Percentiles rank a stretch among this genome's conserved stretches.
phyloP scores from a whole-genome alignment of 2,329 filamentous ascomycete species.

The Phialemonium atrogriseum region DNA sequence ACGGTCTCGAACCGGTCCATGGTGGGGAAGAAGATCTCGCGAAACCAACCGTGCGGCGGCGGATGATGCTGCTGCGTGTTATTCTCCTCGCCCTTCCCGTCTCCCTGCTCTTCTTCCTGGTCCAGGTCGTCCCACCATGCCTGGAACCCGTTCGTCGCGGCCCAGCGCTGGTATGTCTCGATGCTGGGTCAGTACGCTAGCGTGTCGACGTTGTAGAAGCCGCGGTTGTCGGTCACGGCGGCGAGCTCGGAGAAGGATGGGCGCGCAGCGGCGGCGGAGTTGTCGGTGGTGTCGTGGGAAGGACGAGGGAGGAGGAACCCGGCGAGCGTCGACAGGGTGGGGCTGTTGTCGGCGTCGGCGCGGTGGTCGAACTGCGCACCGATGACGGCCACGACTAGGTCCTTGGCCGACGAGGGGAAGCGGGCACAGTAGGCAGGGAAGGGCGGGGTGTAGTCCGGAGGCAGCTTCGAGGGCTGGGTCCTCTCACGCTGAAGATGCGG shows the following conservation, averaged over 20 bases:
- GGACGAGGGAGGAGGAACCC: too few species aligned
- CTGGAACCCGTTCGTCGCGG: slow-evolving; percentile 23
- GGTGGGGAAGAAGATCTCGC: slow-evolving; percentile 31
- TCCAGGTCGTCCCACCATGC: slow-evolving; percentile 27
- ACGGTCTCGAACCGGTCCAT: slow-evolving; percentile 35
- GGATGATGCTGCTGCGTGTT: too few species aligned
- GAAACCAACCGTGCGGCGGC: slow-evolving; percentile 34
- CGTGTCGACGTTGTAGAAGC: slow-evolving; percentile 24
- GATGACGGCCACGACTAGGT: slow-evolving; percentile 10
- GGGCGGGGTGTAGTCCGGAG: too few species aligned
- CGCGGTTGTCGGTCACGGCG: slow-evolving; percentile 21
- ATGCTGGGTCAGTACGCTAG: slow-evolving; percentile 29
- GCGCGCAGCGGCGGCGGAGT: slow-evolving; percentile 1
- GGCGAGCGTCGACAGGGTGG: slow-evolving; percentile 24
- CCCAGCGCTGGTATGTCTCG: slow-evolving; percentile 21
- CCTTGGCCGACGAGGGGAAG: too few species aligned
- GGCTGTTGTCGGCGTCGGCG: slow-evolving; percentile 8
- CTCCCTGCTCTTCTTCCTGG: slow-evolving; percentile 10
- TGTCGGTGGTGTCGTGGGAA: not conserved
- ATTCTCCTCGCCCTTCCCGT: too few species aligned
- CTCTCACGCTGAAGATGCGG: too few species aligned
- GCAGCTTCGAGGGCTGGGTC: too few species aligned
- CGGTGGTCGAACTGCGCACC: slow-evolving; percentile 7
- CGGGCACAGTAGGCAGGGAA: too few species aligned
- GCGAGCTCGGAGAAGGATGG: slow-evolving; percentile 22